Evolutionary conservation across 257 asterid genomes (phyloP).

Genomic region (Forsythia viridissima): DNA sequence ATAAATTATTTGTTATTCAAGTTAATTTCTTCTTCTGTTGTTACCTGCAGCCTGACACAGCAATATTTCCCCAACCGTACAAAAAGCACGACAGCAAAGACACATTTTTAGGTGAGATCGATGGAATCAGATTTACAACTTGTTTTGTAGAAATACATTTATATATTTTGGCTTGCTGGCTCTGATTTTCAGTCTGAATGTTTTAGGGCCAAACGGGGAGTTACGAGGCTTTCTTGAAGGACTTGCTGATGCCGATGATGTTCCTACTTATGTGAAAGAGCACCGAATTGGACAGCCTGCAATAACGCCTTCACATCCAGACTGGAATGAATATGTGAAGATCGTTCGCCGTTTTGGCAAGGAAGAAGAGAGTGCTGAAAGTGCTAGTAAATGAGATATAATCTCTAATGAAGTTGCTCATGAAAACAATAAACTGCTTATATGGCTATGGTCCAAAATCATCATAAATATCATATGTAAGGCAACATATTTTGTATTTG

Average conservation of each 20-base stretch:
- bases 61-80: slow-evolving; percentile 40
- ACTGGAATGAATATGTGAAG: slow-evolving; percentile 47
- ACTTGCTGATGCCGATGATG: slow-evolving; percentile 41
- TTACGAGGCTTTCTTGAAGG: slow-evolving; percentile 43
- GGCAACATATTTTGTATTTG: too few species aligned
- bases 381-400: neutral
- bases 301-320: slow-evolving; percentile 35
- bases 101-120: slow-evolving; percentile 20
- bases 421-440: too few species aligned
- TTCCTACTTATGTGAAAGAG: slow-evolving; percentile 49
- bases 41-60: slow-evolving; percentile 49
- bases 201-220: slow-evolving; percentile 38
- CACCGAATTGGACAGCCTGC: slow-evolving; percentile 51
- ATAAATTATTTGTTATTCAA: neutral
- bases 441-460: too few species aligned
- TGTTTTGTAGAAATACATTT: neutral
- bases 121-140: neutral
- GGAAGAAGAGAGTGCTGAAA: neutral
- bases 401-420: too few species aligned
- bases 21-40: neutral
- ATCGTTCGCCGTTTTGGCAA: slow-evolving; percentile 19
- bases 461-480: too few species aligned
- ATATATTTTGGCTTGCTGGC: too few species aligned
- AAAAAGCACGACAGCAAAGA: slow-evolving; percentile 36
- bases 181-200: too few species aligned